Conservation (phyloP, 768 basidiomycete genomes). For the Suillus decipiens region DNA sequence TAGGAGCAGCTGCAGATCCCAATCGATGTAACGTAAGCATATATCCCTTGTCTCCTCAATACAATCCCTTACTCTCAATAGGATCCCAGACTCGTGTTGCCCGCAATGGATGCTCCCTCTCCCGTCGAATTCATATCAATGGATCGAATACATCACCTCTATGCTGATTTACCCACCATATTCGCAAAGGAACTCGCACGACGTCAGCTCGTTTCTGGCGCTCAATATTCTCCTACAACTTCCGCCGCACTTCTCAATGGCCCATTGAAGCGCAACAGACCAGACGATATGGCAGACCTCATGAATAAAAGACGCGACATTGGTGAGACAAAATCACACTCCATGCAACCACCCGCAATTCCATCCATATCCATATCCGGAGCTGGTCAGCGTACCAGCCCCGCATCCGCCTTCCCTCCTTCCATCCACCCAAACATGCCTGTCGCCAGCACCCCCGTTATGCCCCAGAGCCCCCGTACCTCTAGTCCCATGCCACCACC, state of each 20-base stretch:
- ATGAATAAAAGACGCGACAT: slow-evolving; percentile 69
- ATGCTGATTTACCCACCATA: slow-evolving; percentile 56
- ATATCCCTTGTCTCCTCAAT: slow-evolving; percentile 13
- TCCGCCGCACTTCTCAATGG: slow-evolving; percentile 25
- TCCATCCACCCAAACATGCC: slow-evolving; percentile 20
- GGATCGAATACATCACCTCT: slow-evolving; percentile 67
- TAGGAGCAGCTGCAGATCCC: slow-evolving; percentile 68
- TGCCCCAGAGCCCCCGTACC: slow-evolving; percentile 35
- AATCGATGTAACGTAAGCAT: slow-evolving; percentile 46
- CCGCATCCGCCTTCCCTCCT: slow-evolving; percentile 21
- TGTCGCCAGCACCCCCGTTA: slow-evolving; percentile 17
- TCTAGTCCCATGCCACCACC: slow-evolving; percentile 35
- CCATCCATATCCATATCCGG: slow-evolving; percentile 32
- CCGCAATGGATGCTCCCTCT: slow-evolving; percentile 57
- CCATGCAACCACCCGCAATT: slow-evolving; percentile 43
- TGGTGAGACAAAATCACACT: slow-evolving; percentile 56
- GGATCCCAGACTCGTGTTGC: slow-evolving; percentile 45
- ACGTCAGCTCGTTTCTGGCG: slow-evolving; percentile 35
- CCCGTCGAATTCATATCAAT: slow-evolving; percentile 52
- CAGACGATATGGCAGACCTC: slow-evolving; percentile 49
- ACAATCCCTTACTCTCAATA: slow-evolving; percentile 17
- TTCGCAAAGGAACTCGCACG: slow-evolving; percentile 65
- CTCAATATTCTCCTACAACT: slow-evolving; percentile 22
- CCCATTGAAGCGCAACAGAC: slow-evolving; percentile 62
- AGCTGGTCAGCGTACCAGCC: slow-evolving; percentile 24